Evolutionary conservation across 2,329 filamentous ascomycete genomes (phyloP).

Genomic region (Sporothrix protearum): DNA sequence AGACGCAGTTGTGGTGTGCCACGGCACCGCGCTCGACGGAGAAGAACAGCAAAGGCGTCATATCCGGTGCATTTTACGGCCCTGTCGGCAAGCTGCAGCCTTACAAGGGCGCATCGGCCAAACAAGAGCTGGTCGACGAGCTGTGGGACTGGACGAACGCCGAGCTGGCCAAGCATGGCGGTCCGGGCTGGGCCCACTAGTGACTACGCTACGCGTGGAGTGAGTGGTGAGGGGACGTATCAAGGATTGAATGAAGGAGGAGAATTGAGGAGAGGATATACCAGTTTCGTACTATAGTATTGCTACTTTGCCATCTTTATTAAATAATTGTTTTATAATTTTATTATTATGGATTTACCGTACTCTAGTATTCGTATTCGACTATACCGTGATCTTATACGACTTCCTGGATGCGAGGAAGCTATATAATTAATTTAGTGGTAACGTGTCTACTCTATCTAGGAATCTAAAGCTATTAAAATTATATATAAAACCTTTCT

Average conservation of each 20-base stretch:
- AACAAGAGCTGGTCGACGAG: constrained; percentile 35
- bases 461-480: too few species aligned
- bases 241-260: not conserved
- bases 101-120: constrained; percentile 30
- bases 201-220: not conserved
- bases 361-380: too few species aligned
- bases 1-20: constrained; percentile 45
- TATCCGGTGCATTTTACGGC: constrained; percentile 36
- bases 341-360: not conserved
- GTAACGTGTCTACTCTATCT: too few species aligned
- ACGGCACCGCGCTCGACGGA: constrained; percentile 31
- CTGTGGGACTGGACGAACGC: constrained; percentile 42
- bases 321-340: not conserved
- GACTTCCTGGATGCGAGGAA: too few species aligned
- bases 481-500: too few species aligned
- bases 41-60: constrained; percentile 21
- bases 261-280: not conserved
- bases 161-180: constrained; percentile 24
- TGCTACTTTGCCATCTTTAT: not conserved
- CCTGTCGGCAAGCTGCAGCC: constrained; percentile 34
- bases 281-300: not conserved
- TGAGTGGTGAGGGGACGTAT: not conserved
- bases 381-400: too few species aligned
- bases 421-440: too few species aligned
- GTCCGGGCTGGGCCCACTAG: constrained; percentile 8